These are phyloP conservation scores for Thraustochytrium sp. DNA, from an alignment of 352 stramenopile genomes.

Conservation along the genomic window DNA sequence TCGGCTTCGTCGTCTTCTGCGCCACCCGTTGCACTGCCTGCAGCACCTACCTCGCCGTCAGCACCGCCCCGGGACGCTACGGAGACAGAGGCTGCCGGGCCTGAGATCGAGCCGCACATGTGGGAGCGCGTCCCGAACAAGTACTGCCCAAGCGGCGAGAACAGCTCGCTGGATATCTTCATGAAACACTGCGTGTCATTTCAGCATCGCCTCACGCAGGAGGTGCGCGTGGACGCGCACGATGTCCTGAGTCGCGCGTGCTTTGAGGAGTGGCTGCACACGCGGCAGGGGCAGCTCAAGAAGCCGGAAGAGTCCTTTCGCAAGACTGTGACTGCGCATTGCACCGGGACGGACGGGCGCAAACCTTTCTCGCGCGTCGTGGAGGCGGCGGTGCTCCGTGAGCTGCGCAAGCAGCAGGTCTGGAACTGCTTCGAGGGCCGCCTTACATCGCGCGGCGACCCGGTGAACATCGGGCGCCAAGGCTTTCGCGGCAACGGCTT, in stretches of 20 bases:
- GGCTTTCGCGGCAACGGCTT: slow-evolving; percentile 36
- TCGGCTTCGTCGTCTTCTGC: too few species aligned
- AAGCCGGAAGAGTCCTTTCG: slow-evolving; percentile 39
- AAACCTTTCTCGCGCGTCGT: slow-evolving; percentile 33
- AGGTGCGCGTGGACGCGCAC: not conserved
- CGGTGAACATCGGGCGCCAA: slow-evolving; percentile 33
- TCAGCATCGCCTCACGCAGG: not conserved
- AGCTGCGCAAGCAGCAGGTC: slow-evolving; percentile 2
- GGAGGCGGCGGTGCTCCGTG: not conserved
- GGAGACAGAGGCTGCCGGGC: too few species aligned
- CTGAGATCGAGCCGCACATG: too few species aligned
- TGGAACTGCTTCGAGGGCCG: slow-evolving; percentile 27
- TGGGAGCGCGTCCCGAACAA: not conserved
- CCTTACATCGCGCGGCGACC: not conserved
- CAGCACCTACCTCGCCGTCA: too few species aligned
- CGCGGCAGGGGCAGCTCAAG: not conserved
- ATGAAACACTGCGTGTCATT: slow-evolving; percentile 19
- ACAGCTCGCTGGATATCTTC: slow-evolving; percentile 40
- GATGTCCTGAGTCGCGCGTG: slow-evolving; percentile 11
- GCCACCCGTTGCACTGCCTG: too few species aligned
- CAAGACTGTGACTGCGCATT: slow-evolving; percentile 38
- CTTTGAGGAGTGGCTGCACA: slow-evolving; percentile 36
- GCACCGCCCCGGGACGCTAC: too few species aligned
- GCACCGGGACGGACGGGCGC: not conserved
- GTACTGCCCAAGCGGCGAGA: not conserved